Evolutionary conservation across 148 eudicot species (phyloP).

Genomic region (Hydrangea macrophylla): DNA sequence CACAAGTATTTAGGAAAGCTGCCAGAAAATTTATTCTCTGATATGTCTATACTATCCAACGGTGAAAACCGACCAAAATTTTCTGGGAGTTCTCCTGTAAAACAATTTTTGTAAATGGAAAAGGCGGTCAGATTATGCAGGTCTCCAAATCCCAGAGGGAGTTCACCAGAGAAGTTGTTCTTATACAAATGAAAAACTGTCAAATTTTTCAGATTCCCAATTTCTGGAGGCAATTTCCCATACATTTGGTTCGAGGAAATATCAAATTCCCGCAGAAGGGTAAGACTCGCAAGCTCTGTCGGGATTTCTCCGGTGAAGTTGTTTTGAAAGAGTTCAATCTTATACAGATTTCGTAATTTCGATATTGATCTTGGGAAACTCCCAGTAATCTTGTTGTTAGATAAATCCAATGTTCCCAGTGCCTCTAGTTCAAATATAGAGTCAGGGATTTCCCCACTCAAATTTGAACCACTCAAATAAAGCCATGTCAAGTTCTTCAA

Average conservation of each 20-base stretch:
- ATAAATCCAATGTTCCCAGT: conserved; percentile 61
- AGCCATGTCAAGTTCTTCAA: conserved; percentile 68
- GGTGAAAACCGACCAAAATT: conserved; percentile 75
- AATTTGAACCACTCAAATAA: conserved; percentile 40
- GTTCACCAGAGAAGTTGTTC: conserved; percentile 69
- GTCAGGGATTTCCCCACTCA: conserved; percentile 73
- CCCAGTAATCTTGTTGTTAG: conserved; percentile 60
- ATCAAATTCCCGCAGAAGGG: conserved; percentile 71
- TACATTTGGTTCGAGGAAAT: conserved; percentile 66
- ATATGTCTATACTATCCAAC: conserved; percentile 62
- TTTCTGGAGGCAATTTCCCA: conserved; percentile 62
- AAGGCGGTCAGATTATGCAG: conserved; percentile 46
- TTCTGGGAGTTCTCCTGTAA: conserved; percentile 65
- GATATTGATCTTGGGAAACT: conserved; percentile 48
- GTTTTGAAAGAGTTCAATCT: conserved; percentile 77
- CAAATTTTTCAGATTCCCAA: conserved; percentile 64
- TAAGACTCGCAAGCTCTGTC: conserved; percentile 48
- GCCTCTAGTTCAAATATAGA: conserved; percentile 53
- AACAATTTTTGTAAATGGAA: conserved; percentile 64
- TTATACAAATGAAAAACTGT: conserved; percentile 60
- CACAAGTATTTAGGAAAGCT: conserved; percentile 73
- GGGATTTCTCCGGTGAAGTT: conserved; percentile 78
- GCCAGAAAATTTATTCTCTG: conserved; percentile 82
- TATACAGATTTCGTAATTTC: conserved; percentile 42
- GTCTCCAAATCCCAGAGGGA: conserved; percentile 81